Base-by-base conservation (phyloP, 768 basidiomycete genomes). In the Termitomyces sp. region DNA sequence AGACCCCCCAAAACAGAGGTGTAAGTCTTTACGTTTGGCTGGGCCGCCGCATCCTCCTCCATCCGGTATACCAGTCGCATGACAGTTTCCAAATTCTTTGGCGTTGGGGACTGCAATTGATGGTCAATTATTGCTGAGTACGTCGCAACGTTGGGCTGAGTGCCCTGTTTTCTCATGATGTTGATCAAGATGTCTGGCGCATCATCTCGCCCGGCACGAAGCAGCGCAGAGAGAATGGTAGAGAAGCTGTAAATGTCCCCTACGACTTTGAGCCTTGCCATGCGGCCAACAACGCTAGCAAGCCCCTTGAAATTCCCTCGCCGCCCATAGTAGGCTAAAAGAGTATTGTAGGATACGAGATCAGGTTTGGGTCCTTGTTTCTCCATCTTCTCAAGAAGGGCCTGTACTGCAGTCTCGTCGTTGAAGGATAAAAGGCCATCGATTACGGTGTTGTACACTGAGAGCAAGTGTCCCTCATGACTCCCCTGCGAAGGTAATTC, bases 161-260 rank as follows among this genome's bases (percentile, higher is more conserved):
- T 74, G 21, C 86, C 86, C 54, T 90, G 84, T 63, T 83, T 82
- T 63, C 78, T 71, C 95, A 98, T 98, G 57, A 90, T 75, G 43
- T 76, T 72, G 48, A 94, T 69, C 21, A 93, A 79, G 27, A 83
- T 74, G 21, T 79, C 74, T 5, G 82, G 80, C 1, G 90, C 88
- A 62, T 94, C 87, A 27, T 79, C 70, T 54, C 84, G 78, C 10
- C 86, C 85, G 14, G 82, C 82, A 60, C 82, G 83, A 49, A 94
- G 79, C 53, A 96, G 69, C 1, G 90, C 87, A 25, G 87, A 83
- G 17, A 98, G 83, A 32, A 98, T 79, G 12, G 87, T 93, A 4
- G 95, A 93, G 69, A 87, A 98, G 0, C 90, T 97, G 70, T 87
- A 84, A 11, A 90, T 82, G 68, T 98, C 92, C 7, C 92, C 90